A percentile compares a stretch with the other conserved stretches of the same genome.
phyloP scores from a whole-genome alignment of 495 filamentous ascomycete species.

The Pseudoneurospora amorphoporcata region DNA sequence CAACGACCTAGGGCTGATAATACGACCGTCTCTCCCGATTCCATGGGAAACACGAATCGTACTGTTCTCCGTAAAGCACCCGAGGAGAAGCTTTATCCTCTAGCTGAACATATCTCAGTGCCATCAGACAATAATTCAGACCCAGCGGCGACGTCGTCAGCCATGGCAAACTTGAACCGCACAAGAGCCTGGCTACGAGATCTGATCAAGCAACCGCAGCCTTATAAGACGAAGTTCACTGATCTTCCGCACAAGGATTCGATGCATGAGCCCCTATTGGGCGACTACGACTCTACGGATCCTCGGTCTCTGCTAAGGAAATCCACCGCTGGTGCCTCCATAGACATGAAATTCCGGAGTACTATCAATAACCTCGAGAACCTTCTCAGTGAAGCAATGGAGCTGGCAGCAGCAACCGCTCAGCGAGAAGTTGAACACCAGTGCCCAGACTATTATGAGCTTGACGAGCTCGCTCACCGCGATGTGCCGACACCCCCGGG shows the following conservation, averaged over 20 bases:
- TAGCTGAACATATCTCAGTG: neutral
- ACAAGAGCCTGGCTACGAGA: constrained; percentile 16
- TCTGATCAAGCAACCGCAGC: constrained; percentile 10
- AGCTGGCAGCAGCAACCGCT: constrained; percentile 29
- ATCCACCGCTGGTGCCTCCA: neutral
- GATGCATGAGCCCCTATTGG: neutral
- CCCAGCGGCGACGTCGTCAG: constrained; percentile 1
- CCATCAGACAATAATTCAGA: neutral
- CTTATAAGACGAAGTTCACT: constrained; percentile 11
- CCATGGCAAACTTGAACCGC: constrained; percentile 5
- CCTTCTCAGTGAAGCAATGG: constrained; percentile 36
- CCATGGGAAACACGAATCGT: neutral
- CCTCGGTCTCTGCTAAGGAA: constrained; percentile 1
- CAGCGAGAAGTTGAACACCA: constrained; percentile 13
- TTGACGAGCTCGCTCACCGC: constrained; percentile 4
- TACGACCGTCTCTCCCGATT: neutral
- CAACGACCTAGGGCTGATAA: neutral
- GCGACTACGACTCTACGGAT: neutral
- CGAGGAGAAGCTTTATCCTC: neutral
- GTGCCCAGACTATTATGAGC: neutral
- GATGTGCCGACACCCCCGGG: constrained; percentile 7
- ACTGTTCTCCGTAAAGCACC: neutral
- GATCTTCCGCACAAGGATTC: constrained; percentile 4
- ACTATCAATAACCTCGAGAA: constrained; percentile 36
- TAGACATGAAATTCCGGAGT: constrained; percentile 20